Evolutionary conservation across 139 green algal species (phyloP).

Genomic region (Pseudopediastrum boryanum): DNA sequence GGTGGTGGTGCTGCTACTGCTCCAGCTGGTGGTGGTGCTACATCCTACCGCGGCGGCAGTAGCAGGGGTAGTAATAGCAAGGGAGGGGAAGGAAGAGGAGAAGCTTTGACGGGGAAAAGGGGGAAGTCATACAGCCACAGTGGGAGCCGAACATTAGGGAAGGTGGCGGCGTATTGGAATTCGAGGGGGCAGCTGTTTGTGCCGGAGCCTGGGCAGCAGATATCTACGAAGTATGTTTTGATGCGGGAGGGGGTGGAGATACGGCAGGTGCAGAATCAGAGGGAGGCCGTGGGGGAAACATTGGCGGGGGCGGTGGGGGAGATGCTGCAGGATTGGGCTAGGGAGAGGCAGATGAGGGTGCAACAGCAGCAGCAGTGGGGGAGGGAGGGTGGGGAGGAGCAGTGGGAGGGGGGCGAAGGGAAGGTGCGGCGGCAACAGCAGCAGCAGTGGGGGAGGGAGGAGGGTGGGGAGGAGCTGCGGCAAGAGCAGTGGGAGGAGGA

Average conservation of each 20-base stretch:
- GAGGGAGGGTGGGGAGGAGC: too few relatives aligned
- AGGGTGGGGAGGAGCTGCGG: too few relatives aligned
- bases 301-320: background rate
- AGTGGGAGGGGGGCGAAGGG: too few relatives aligned
- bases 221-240: constrained; percentile 30
- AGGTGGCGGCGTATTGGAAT: constrained; percentile 22
- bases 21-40: background rate
- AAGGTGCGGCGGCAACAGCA: too few relatives aligned
- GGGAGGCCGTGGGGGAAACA: constrained; percentile 2
- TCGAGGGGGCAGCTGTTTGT: constrained; percentile 3
- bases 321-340: constrained; percentile 11
- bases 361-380: too few relatives aligned
- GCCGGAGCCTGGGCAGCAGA: constrained; percentile 5
- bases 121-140: background rate
- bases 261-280: constrained; percentile 17
- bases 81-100: background rate
- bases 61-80: background rate
- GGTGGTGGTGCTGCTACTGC: background rate
- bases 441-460: too few relatives aligned
- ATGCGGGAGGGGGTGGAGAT: constrained; percentile 24
- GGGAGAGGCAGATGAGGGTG: too few relatives aligned
- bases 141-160: constrained; percentile 12
- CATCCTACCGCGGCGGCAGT: background rate
- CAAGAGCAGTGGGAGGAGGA: too few relatives aligned
- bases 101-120: background rate